Percentiles rank a stretch among this genome's conserved stretches.
These are phyloP conservation scores for Fomitopsis schrenkii DNA, from an alignment of 1,284 basidiomycete species.

Conservation along the genomic window DNA sequence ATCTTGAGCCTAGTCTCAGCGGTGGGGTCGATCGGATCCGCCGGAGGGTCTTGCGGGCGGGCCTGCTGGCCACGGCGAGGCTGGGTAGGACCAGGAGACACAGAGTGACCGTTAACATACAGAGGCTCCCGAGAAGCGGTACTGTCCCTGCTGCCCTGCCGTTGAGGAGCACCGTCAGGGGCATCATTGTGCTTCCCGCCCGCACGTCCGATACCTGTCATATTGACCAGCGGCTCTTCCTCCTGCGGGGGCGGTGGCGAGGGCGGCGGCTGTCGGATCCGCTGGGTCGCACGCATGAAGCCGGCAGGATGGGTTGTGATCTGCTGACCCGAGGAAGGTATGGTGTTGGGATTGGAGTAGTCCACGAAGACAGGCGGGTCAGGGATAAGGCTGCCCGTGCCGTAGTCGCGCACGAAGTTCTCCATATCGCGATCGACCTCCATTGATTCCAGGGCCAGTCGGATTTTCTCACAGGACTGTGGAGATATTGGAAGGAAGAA, in stretches of 20 bases:
- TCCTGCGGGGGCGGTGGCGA: slow-evolving; percentile 34
- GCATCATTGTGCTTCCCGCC: slow-evolving; percentile 15
- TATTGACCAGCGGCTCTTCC: slow-evolving; percentile 42
- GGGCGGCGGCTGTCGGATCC: slow-evolving; percentile 34
- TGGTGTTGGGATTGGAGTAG: slow-evolving; percentile 61
- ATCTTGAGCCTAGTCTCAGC: slow-evolving; percentile 63
- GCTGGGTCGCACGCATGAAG: slow-evolving; percentile 55
- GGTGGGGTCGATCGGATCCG: slow-evolving; percentile 53
- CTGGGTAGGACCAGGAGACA: neutral
- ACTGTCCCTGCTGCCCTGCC: slow-evolving; percentile 27
- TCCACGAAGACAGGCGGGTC: slow-evolving; percentile 83
- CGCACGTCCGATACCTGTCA: slow-evolving; percentile 63
- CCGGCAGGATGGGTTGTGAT: slow-evolving; percentile 51
- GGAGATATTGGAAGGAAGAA: slow-evolving; percentile 1
- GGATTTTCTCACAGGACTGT: slow-evolving; percentile 86
- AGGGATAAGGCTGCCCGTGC: slow-evolving; percentile 81
- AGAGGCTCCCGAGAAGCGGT: slow-evolving; percentile 20
- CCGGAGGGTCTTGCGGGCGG: slow-evolving; percentile 41
- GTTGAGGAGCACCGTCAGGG: slow-evolving; percentile 13
- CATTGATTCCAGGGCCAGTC: slow-evolving; percentile 79
- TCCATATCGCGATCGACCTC: slow-evolving; percentile 83
- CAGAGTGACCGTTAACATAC: neutral
- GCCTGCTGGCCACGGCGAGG: slow-evolving; percentile 5
- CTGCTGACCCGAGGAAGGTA: slow-evolving; percentile 52
- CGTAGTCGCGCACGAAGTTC: slow-evolving; percentile 80